phyloP scores from a whole-genome alignment of 2,329 filamentous ascomycete species.

The Exophiala sideris region DNA sequence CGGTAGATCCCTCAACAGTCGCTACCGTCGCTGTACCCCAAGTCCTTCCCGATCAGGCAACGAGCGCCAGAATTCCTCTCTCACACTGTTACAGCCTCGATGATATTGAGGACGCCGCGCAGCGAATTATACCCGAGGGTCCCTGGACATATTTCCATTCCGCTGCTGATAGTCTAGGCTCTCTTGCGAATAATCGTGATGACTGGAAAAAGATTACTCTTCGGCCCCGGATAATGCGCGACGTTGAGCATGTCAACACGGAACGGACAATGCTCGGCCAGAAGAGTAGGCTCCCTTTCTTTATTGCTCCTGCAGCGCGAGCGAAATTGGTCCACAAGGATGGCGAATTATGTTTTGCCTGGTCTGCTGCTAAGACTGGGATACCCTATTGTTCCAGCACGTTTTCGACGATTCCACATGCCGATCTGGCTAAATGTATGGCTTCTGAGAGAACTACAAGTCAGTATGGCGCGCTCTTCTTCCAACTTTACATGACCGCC shows the following conservation, averaged over 20 bases:
- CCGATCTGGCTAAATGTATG: slow-evolving; percentile 31
- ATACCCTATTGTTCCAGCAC: slow-evolving; percentile 37
- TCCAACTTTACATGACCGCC: slow-evolving; percentile 54
- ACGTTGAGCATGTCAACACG: slow-evolving; percentile 32
- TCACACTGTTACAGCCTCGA: slow-evolving; percentile 6
- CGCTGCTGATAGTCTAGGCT: slow-evolving; percentile 21
- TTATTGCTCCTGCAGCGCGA: slow-evolving; percentile 39
- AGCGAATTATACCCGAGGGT: neutral
- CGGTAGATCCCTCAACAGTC: slow-evolving; percentile 45
- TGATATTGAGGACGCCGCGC: slow-evolving; percentile 4
- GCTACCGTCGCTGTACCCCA: slow-evolving; percentile 43
- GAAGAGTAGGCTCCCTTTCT: slow-evolving; percentile 36
- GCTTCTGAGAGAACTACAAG: neutral
- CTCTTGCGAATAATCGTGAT: slow-evolving; percentile 22
- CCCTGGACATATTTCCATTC: slow-evolving; percentile 19
- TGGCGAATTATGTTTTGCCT: slow-evolving; percentile 37
- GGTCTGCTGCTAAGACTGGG: slow-evolving; percentile 35
- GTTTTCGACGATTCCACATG: slow-evolving; percentile 32
- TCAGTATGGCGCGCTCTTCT: slow-evolving; percentile 35
- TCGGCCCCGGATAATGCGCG: slow-evolving; percentile 44
- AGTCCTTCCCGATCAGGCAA: slow-evolving; percentile 24
- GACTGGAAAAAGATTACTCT: slow-evolving; percentile 30
- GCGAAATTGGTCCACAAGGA: slow-evolving; percentile 35
- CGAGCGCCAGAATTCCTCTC: neutral
- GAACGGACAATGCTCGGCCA: slow-evolving; percentile 33